A percentile compares a stretch with the other conserved stretches of the same genome.
phyloP scores from a whole-genome alignment of 1,284 basidiomycete species.

The Rhizoctonia solani region DNA sequence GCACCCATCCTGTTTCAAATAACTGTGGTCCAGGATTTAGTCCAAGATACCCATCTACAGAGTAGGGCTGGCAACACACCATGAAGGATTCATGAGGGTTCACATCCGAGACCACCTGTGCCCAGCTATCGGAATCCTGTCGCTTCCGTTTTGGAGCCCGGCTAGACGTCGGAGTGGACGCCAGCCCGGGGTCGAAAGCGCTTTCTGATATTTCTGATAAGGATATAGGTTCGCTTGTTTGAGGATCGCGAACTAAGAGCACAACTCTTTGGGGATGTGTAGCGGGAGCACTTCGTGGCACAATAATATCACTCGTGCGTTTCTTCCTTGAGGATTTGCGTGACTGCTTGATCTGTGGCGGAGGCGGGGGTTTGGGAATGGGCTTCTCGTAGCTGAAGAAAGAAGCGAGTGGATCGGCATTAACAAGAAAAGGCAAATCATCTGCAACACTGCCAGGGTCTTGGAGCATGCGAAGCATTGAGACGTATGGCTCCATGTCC shows the following conservation, averaged over 20 bases:
- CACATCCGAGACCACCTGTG: slow-evolving; percentile 16
- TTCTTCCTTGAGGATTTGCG: slow-evolving; percentile 24
- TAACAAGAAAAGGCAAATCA: slow-evolving; percentile 56
- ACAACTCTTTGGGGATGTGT: slow-evolving; percentile 55
- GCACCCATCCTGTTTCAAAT: slow-evolving; percentile 11
- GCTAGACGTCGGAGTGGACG: not conserved
- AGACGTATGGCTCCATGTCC: slow-evolving; percentile 71
- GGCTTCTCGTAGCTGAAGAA: slow-evolving; percentile 71
- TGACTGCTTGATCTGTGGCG: slow-evolving; percentile 44
- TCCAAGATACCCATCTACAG: not conserved
- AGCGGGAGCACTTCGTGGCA: slow-evolving; percentile 39
- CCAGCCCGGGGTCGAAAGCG: slow-evolving; percentile 52
- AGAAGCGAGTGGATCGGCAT: slow-evolving; percentile 63
- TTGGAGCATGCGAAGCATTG: slow-evolving; percentile 55
- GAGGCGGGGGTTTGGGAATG: slow-evolving; percentile 59
- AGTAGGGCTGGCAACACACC: slow-evolving; percentile 3
- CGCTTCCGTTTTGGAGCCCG: slow-evolving; percentile 46
- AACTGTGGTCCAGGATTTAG: not conserved
- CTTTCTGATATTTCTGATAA: slow-evolving; percentile 57
- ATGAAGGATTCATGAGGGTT: slow-evolving; percentile 11
- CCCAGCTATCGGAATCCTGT: slow-evolving; percentile 54
- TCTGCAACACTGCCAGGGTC: slow-evolving; percentile 45
- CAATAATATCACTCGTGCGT: slow-evolving; percentile 40
- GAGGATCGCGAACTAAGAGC: slow-evolving; percentile 54
- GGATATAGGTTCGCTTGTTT: not conserved